Conservation (phyloP, 2,329 filamentous ascomycete species). For the Pseudocercospora macadamiae region DNA sequence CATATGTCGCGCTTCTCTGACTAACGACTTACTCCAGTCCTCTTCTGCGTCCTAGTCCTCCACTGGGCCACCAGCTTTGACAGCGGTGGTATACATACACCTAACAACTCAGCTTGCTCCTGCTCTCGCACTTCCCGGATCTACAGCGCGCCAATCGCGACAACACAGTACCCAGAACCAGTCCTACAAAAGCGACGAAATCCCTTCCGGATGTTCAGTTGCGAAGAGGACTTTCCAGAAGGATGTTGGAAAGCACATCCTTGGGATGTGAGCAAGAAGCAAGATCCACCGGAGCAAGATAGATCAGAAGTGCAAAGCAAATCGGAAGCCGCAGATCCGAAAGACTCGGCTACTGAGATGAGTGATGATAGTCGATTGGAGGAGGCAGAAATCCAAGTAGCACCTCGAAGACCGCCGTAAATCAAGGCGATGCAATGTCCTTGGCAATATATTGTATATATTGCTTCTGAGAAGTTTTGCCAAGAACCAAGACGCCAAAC, state of each 20-base stretch:
- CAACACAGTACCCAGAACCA: not conserved
- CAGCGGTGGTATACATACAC: conserved; percentile 7
- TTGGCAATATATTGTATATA: too few species aligned
- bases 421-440: not conserved
- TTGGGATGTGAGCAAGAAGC: conserved; percentile 10
- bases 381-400: not conserved
- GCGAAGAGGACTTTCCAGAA: conserved; percentile 23
- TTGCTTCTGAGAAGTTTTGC: not conserved
- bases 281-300: not conserved
- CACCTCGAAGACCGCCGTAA: not conserved
- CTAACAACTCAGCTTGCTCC: conserved; percentile 13
- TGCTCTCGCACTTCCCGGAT: not conserved
- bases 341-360: not conserved
- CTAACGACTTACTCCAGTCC: conserved; percentile 4
- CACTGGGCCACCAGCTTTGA: conserved; percentile 24
- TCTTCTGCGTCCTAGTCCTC: conserved; percentile 21
- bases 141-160: not conserved
- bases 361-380: not conserved
- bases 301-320: not conserved
- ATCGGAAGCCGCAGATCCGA: not conserved
- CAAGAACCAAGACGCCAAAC: not conserved
- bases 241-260: conserved; percentile 19
- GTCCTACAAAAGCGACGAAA: conserved; percentile 4
- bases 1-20: not conserved
- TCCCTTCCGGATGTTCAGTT: conserved; percentile 6